phyloP scores from a whole-genome alignment of 805 yeast species.

The Kazachstania bromeliacearum region DNA sequence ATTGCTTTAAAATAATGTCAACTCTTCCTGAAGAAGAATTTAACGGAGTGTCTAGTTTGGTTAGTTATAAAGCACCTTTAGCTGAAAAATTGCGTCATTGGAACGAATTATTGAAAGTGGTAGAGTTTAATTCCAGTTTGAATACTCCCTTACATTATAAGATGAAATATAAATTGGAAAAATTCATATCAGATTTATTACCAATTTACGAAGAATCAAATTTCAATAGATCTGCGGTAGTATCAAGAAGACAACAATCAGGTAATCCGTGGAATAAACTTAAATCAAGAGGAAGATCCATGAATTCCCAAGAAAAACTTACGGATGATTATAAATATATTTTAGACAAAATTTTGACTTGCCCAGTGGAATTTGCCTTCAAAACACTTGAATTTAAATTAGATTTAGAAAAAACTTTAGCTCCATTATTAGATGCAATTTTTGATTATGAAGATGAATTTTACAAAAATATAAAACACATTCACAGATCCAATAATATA shows the following conservation, averaged over 20 bases:
- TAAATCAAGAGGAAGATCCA: conserved; percentile 1
- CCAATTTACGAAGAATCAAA: conserved; percentile 24
- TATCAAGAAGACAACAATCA: conserved; percentile 12
- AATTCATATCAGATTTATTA: conserved; percentile 21
- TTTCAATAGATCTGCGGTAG: conserved; percentile 20
- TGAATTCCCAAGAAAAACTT: conserved; percentile 13
- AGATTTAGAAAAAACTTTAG: conserved; percentile 13
- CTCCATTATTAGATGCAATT: conserved; percentile 14
- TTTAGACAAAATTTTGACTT: conserved; percentile 13
- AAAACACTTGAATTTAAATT: conserved; percentile 9
- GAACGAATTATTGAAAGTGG: conserved; percentile 17
- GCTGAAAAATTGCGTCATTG: conserved; percentile 25
- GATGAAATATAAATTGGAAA: conserved; percentile 18
- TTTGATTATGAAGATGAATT: conserved; percentile 19
- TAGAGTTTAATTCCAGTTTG: conserved; percentile 16
- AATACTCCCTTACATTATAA: conserved; percentile 19
- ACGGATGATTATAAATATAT: conserved; percentile 16
- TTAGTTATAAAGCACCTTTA: conserved; percentile 26
- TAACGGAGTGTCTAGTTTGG: conserved; percentile 18
- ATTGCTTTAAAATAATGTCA: conserved; percentile 22
- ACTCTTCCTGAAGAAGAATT: conserved; percentile 6
- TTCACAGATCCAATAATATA: conserved; percentile 6
- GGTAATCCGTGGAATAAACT: conserved; percentile 17
- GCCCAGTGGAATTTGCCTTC: conserved; percentile 18
- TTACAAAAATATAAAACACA: conserved; percentile 10